Base-by-base conservation (phyloP, 768 basidiomycete species). In the Russula compacta region DNA sequence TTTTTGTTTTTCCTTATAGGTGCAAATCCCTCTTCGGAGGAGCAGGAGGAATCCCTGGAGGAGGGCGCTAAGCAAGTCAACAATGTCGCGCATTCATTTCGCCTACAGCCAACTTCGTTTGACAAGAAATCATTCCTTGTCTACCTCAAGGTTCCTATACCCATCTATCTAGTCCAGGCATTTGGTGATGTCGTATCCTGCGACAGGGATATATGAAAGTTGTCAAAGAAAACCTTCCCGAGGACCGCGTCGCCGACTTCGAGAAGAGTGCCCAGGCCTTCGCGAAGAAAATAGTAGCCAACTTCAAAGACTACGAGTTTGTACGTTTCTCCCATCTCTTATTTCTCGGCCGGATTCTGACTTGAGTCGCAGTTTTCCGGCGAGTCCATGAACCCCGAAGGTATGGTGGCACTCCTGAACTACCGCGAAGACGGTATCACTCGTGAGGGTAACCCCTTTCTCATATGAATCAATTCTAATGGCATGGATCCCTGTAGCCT, bases 301-400 rank as follows among this genome's bases (percentile, higher is more conserved):
- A 90, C 72, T 89, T 99, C 81, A 92, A 93, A 69, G 87, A 98
- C 73, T 97, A 81, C 71, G 93, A 98, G 76, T 97, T 98, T 73
- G 89, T 92, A 62, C 65, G 87, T 73, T 6, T 54, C 44, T 40
- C 19, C n/a, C 17, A 14, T 42, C 50, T 19, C 63, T 6, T 38
- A 21, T 38, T 4, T 35, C 42, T 10, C 4, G n/a, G 33, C 59
- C 64, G 46, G 67, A 36, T 19, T 52, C 3, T 55, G 58, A 47
- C 5, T 21, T 19, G 58, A 14, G 19, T 32, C 43, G 12, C 53
- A 90, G 88, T 90, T 83, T 76, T 82, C 78, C 53, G 85, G 89
- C 61, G 86, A 86, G 71, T 68, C 56, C 44, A 88, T 90, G 88
- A 81, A 92, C 72, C 77, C 83, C n/a, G 89, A 97, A 4, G 95